Conservation (phyloP, 345 rosid genomes). For the Punica granatum region DNA sequence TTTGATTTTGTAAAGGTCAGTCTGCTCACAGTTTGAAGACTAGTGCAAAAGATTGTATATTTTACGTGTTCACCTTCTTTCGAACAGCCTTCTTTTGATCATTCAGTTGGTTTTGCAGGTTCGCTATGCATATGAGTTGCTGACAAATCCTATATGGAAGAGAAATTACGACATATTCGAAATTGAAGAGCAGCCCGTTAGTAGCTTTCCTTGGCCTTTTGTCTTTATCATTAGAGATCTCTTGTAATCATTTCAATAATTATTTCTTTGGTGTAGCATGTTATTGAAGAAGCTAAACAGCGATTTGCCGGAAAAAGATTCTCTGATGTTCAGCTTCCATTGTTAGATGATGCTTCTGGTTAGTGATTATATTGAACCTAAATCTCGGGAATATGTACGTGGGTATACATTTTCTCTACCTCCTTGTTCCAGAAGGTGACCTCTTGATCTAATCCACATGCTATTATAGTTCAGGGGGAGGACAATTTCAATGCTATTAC, state of each 20-base stretch:
- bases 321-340: constrained; percentile 46
- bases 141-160: constrained; percentile 67
- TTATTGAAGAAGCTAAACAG: constrained; percentile 34
- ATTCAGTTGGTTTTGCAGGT: constrained; percentile 34
- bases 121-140: constrained; percentile 73
- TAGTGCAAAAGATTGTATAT: neutral
- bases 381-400: neutral
- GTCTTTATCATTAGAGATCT: neutral
- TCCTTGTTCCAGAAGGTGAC: neutral
- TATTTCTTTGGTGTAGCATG: constrained; percentile 39
- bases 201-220: constrained; percentile 18
- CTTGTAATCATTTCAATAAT: neutral
- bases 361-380: constrained; percentile 14
- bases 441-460: neutral
- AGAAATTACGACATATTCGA: constrained; percentile 72
- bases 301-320: constrained; percentile 40
- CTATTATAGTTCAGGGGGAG: constrained; percentile 14
- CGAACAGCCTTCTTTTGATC: no score
- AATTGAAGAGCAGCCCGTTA: constrained; percentile 71
- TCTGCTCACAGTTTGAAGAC: neutral
- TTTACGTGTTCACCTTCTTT: neutral
- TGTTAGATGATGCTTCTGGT: constrained; percentile 58
- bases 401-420: neutral
- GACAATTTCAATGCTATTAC: constrained; percentile 43
- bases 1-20: constrained; percentile 60